Evolutionary conservation across 805 yeast genomes (phyloP), one percentile per base, ranked within the genome.

Genomic region (Clavispora fructus): DNA sequence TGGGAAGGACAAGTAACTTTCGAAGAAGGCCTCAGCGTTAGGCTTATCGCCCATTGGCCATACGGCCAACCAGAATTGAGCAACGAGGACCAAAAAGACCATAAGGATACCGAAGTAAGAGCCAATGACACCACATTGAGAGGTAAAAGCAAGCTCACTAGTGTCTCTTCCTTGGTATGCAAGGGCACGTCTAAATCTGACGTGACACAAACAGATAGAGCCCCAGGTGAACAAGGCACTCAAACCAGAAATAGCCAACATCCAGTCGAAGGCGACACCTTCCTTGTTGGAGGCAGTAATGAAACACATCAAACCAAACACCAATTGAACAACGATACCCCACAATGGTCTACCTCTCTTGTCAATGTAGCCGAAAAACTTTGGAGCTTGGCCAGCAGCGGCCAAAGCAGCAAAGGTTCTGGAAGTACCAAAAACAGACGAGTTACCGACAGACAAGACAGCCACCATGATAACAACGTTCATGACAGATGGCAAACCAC

Each of bases 361-460:
- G 59, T 71, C 76, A 44, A 71, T 68, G 59, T 68, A 70, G 45
- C 59, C 68, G 46, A 77, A 69, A 30, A 73, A 40, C 50, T 66
- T 67, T 30, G 91, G 91, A 41, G 82, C 85, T 57, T 79, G 76
- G 9, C 87, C 87, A 64, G 83, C 87, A 48, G 80, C 82, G 14
- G 89, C 83, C 56, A 85, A 67, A 19, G 87, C 77, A 44, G 80
- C 81, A 44, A 85, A 59, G 9, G 88, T 74, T 73, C 92, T 77
- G 42, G 90, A 83, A 50, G 83, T 77, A n/a, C 84, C 87, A 61
- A 75, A 85, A 37, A 84, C 79, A 1, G 90, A 79, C 23, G 89
- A 80, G 69, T 85, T 85, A 54, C 89, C 90, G 44, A 85, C 91
- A 7, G 90, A 84, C 45, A 83, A 64, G 26, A 85, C 88, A 4